Evolutionary conservation across 2,329 filamentous ascomycete species (phyloP).

Genomic region (Calycina herbarum): DNA sequence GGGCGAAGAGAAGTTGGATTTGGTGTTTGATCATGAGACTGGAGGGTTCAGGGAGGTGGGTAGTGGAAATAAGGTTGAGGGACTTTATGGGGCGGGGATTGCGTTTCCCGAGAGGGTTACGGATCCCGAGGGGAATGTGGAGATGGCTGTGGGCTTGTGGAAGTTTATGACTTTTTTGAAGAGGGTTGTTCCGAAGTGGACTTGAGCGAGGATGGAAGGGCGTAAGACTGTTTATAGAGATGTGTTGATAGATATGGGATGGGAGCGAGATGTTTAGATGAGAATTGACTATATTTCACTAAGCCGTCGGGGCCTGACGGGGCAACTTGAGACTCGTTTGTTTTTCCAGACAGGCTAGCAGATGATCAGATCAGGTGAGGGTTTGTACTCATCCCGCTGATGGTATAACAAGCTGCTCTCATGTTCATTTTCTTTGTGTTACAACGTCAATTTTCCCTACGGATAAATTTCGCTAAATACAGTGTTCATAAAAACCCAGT

Average conservation of each 20-base stretch:
- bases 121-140: conserved; percentile 61
- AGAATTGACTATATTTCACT: no score
- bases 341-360: no score
- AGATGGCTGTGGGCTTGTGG: conserved; percentile 61
- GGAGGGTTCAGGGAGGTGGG: conserved; percentile 49
- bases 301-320: no score
- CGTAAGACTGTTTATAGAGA: background rate
- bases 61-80: conserved; percentile 45
- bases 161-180: conserved; percentile 66
- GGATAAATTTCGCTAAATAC: no score
- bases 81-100: conserved; percentile 61
- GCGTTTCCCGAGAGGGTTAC: conserved; percentile 61
- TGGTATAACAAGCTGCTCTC: no score
- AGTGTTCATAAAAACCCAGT: no score
- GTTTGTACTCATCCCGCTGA: no score
- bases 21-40: conserved; percentile 39
- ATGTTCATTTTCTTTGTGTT: no score
- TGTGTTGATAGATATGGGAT: background rate
- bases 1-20: conserved; percentile 27
- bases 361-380: no score
- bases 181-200: conserved; percentile 54
- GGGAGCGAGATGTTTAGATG: no score
- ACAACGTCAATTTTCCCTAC: no score
- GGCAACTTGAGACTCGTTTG: no score
- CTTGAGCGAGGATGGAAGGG: background rate